These are phyloP conservation scores for Glaciozyma martinii DNA, from an alignment of 768 basidiomycete species.

Conservation along the genomic window DNA sequence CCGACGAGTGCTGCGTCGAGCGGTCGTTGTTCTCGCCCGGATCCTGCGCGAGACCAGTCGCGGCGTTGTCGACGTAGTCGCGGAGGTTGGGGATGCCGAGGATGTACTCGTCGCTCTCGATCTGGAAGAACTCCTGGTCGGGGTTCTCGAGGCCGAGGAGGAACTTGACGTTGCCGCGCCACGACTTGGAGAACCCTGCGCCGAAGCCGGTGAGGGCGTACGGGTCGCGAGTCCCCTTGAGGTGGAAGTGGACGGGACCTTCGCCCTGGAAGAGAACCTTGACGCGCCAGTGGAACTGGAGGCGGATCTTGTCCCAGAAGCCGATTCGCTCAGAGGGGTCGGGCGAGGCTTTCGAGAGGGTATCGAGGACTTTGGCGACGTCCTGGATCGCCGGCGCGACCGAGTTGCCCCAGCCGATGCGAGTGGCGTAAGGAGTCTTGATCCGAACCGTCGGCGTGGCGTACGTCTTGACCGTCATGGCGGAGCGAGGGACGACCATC, in stretches of 20 bases:
- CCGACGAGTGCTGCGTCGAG: conserved; percentile 1
- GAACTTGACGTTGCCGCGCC: conserved; percentile 65
- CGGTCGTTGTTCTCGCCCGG: conserved; percentile 9
- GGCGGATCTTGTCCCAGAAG: conserved; percentile 91
- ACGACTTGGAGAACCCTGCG: conserved; percentile 78
- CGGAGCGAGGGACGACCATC: conserved; percentile 59
- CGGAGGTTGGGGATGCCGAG: conserved; percentile 62
- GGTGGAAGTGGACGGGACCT: conserved; percentile 63
- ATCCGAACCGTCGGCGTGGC: conserved; percentile 64
- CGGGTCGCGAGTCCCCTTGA: conserved; percentile 85
- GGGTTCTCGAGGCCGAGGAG: conserved; percentile 61
- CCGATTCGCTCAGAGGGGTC: conserved; percentile 77
- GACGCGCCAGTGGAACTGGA: conserved; percentile 75
- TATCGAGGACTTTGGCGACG: conserved; percentile 70
- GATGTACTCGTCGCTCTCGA: conserved; percentile 66
- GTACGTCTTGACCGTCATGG: conserved; percentile 92
- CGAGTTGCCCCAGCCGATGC: conserved; percentile 81
- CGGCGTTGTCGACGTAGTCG: conserved; percentile 37
- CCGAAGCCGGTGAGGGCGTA: conserved; percentile 60
- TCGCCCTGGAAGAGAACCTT: conserved; percentile 52
- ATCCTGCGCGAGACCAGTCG: conserved; percentile 33
- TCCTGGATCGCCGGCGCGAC: conserved; percentile 80
- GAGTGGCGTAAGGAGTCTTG: conserved; percentile 55
- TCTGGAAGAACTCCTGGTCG: conserved; percentile 70
- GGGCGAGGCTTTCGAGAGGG: conserved; percentile 61